Conservation (phyloP, 805 yeast species). For the Kluyveromyces aestuarii region DNA sequence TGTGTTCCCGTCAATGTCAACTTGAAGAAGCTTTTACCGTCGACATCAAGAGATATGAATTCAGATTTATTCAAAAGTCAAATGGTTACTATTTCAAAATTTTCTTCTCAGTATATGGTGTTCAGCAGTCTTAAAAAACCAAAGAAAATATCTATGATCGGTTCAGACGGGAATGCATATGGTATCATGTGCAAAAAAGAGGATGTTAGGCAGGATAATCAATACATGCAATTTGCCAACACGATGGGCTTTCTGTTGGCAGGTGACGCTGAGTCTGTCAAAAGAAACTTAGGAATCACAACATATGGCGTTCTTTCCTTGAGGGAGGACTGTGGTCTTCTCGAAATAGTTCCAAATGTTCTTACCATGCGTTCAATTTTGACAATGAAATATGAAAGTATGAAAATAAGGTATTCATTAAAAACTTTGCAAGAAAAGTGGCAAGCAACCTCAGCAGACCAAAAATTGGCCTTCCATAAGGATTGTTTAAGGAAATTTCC, state of each 20-base stretch:
- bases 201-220: constrained; percentile 91
- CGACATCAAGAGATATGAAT: constrained; percentile 34
- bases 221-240: constrained; percentile 81
- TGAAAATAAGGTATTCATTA: constrained; percentile 28
- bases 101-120: constrained; percentile 61
- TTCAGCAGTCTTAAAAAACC: constrained; percentile 85
- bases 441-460: constrained; percentile 17
- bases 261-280: constrained; percentile 61
- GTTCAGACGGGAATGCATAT: constrained; percentile 69
- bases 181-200: constrained; percentile 79
- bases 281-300: constrained; percentile 58
- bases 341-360: constrained; percentile 81
- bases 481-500: constrained; percentile 32
- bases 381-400: constrained; percentile 33
- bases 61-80: constrained; percentile 38
- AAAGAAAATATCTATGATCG: constrained; percentile 61
- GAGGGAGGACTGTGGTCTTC: constrained; percentile 78
- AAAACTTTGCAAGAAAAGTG: constrained; percentile 18
- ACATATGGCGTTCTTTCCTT: constrained; percentile 87
- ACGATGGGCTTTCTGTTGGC: constrained; percentile 69
- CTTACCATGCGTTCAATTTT: constrained; percentile 61
- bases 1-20: constrained; percentile 71
- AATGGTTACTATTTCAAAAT: constrained; percentile 46
- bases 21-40: constrained; percentile 57
- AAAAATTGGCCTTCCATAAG: constrained; percentile 19